Conservation (phyloP, 352 stramenopile species). For the Phytophthora citricola region DNA sequence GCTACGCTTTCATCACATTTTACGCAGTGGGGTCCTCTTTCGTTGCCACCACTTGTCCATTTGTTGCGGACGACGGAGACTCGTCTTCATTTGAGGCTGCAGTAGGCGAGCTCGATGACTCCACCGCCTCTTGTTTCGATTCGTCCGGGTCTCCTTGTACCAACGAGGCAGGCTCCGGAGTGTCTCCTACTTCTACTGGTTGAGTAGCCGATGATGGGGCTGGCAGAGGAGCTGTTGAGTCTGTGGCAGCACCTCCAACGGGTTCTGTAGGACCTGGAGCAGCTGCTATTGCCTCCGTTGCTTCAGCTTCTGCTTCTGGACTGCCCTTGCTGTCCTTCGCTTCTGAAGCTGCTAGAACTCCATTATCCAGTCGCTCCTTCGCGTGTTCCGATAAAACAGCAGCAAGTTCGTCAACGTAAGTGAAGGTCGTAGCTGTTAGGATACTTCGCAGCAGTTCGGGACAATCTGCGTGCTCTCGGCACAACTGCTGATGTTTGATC, state of each 20-base stretch:
- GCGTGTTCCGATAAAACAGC: conserved; percentile 30
- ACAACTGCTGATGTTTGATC: conserved; percentile 53
- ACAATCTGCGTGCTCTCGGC: conserved; percentile 37
- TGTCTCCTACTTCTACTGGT: conserved; percentile 34
- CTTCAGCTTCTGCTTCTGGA: conserved; percentile 10
- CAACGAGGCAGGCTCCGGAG: conserved; percentile 15
- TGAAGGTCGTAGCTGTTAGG: conserved; percentile 31
- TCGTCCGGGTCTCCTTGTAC: conserved; percentile 21
- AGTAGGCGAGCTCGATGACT: conserved; percentile 14
- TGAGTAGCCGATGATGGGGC: conserved; percentile 4
- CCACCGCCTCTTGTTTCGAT: conserved; percentile 1
- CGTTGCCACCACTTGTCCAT: conserved; percentile 16
- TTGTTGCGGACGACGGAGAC: conserved; percentile 9
- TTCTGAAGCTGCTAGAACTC: background rate
- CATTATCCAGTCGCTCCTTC: conserved; percentile 16
- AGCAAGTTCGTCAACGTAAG: conserved; percentile 39
- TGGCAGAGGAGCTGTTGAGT: conserved; percentile 3
- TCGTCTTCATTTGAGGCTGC: conserved; percentile 12
- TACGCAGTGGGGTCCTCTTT: conserved; percentile 31
- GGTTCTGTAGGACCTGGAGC: background rate
- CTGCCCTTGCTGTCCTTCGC: conserved; percentile 9
- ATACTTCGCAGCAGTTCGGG: conserved; percentile 33
- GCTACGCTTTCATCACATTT: conserved; percentile 16
- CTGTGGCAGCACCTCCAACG: conserved; percentile 7
- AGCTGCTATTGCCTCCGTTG: conserved; percentile 17